A percentile compares a stretch with the other conserved stretches of the same genome.
These are phyloP conservation scores for Tagetes patula DNA, from an alignment of 129 eudicot genomes.

Conservation along the genomic window DNA sequence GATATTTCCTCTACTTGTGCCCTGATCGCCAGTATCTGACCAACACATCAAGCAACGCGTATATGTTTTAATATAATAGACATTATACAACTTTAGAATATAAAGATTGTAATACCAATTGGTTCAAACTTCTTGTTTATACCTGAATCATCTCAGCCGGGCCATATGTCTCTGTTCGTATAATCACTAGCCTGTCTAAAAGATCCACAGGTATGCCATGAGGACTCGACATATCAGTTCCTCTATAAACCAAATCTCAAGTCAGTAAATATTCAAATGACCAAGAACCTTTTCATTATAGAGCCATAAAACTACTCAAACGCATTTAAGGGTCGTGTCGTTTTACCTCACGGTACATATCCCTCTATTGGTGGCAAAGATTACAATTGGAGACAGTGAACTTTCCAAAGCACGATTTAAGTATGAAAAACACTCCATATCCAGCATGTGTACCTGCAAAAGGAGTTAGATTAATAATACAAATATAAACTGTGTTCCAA, in stretches of 20 bases:
- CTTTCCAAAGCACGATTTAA: slow-evolving; percentile 95
- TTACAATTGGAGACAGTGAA: slow-evolving; percentile 89
- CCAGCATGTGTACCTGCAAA: slow-evolving; percentile 95
- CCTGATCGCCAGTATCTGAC: slow-evolving; percentile 90
- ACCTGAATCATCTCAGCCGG: slow-evolving; percentile 99
- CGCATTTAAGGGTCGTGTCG: background rate
- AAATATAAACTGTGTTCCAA: background rate
- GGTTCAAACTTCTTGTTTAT: background rate
- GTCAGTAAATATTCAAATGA: slow-evolving; percentile 8
- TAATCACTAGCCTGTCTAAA: slow-evolving; percentile 80
- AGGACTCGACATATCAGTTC: slow-evolving; percentile 96
- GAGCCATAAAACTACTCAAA: slow-evolving; percentile 12
- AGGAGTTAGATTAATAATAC: background rate
- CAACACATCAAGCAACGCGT: slow-evolving; percentile 17
- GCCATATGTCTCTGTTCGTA: slow-evolving; percentile 84
- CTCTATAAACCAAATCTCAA: slow-evolving; percentile 47
- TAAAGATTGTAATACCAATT: background rate
- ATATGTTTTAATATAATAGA: background rate
- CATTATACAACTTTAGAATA: background rate
- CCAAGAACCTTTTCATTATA: background rate
- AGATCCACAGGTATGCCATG: slow-evolving; percentile 98
- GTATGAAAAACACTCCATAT: slow-evolving; percentile 98
- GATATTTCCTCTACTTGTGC: slow-evolving; percentile 91
- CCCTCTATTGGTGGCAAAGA: slow-evolving; percentile 97
- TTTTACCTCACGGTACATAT: slow-evolving; percentile 88